These are phyloP conservation scores for Panicum hallii DNA, from an alignment of 202 grass and related monocot genomes.

Conservation along the genomic window DNA sequence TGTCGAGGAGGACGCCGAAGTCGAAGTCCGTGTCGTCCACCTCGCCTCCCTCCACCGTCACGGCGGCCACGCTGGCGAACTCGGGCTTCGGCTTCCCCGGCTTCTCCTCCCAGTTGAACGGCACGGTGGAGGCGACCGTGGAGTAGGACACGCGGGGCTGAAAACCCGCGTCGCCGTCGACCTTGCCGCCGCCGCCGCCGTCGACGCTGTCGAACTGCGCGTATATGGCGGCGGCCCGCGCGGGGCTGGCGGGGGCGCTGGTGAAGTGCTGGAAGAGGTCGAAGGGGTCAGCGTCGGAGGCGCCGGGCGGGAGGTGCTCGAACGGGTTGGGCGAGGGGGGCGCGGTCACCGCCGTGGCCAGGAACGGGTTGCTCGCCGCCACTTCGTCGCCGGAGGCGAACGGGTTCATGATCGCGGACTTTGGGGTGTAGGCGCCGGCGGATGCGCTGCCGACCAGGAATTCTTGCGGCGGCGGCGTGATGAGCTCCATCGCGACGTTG, in stretches of 20 bases:
- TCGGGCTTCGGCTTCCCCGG: slow-evolving; percentile 74
- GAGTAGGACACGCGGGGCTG: slow-evolving; percentile 52
- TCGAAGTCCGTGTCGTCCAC: slow-evolving; percentile 62
- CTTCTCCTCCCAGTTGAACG: slow-evolving; percentile 91
- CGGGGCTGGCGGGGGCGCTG: slow-evolving; percentile 80
- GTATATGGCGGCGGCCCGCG: slow-evolving; percentile 72
- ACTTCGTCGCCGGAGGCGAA: slow-evolving; percentile 54
- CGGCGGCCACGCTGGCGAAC: slow-evolving; percentile 1
- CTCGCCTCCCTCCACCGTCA: neutral
- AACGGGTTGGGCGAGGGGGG: slow-evolving; percentile 69
- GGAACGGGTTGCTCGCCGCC: slow-evolving; percentile 52
- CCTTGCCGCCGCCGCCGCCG: no score
- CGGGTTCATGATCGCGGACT: slow-evolving; percentile 42
- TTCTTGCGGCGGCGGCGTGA: slow-evolving; percentile 35
- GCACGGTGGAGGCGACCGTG: slow-evolving; percentile 54
- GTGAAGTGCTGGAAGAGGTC: slow-evolving; percentile 81
- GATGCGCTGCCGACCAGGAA: slow-evolving; percentile 38
- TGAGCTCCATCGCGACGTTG: slow-evolving; percentile 50
- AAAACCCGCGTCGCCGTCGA: slow-evolving; percentile 32
- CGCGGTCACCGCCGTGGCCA: slow-evolving; percentile 50
- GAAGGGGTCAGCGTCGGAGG: slow-evolving; percentile 58
- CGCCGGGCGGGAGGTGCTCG: slow-evolving; percentile 43
- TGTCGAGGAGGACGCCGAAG: slow-evolving; percentile 71
- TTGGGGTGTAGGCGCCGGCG: slow-evolving; percentile 26
- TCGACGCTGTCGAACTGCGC: slow-evolving; percentile 49